These are phyloP conservation scores for Tillandsia leiboldiana DNA, from an alignment of 176 grass and related monocot genomes.

Conservation along the genomic window DNA sequence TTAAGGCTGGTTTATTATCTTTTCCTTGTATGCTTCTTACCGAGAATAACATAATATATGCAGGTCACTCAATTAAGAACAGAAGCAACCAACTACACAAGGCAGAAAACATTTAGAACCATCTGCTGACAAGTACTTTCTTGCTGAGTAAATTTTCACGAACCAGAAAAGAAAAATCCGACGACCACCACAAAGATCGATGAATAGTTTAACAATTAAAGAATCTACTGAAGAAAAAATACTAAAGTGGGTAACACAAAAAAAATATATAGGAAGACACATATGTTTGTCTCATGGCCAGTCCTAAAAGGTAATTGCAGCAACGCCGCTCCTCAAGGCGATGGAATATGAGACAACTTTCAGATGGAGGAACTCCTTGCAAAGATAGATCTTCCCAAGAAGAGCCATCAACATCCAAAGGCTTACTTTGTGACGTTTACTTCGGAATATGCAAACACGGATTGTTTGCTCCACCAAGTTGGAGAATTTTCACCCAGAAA, in stretches of 20 bases:
- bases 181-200: no score
- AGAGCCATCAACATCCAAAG: slow-evolving; percentile 29
- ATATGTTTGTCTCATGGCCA: slow-evolving; percentile 50
- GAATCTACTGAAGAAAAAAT: no score
- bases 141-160: no score
- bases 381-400: not conserved
- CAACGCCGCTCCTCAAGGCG: slow-evolving; percentile 33
- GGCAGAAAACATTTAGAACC: not conserved
- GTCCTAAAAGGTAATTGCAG: slow-evolving; percentile 45
- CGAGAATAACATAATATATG: not conserved
- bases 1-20: not conserved
- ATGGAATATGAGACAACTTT: slow-evolving; percentile 64
- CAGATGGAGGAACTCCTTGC: slow-evolving; percentile 34
- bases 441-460: slow-evolving; percentile 48
- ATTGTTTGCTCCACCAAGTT: slow-evolving; percentile 32
- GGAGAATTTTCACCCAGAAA: slow-evolving; percentile 28
- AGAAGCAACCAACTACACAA: not conserved
- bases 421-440: slow-evolving; percentile 38
- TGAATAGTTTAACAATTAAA: no score
- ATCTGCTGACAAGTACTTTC: no score
- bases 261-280: no score
- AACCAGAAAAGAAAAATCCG: no score
- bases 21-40: not conserved
- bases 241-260: no score
- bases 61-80: not conserved